Conservation (phyloP, 768 basidiomycete genomes). For the Crassisporium funariophilum region DNA sequence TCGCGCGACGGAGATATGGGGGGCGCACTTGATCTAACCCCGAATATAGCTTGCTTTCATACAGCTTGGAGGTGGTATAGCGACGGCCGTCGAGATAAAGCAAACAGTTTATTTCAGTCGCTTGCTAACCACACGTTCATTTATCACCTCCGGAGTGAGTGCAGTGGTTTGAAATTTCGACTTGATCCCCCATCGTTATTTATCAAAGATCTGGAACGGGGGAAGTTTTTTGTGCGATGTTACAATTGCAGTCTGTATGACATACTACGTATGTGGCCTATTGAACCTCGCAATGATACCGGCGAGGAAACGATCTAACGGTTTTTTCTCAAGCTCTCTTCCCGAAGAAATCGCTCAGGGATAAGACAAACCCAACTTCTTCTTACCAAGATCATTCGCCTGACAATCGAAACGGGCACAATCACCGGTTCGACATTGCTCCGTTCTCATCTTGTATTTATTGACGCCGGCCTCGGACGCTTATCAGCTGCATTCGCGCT, state of each 20-base stretch:
- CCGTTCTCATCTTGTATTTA: not conserved
- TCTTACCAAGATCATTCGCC: constrained; percentile 7
- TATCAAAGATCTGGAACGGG: constrained; percentile 21
- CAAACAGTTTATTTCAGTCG: constrained; percentile 8
- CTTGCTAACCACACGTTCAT: constrained; percentile 2
- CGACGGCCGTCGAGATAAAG: constrained; percentile 9
- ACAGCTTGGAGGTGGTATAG: constrained; percentile 16
- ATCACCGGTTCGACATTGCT: constrained; percentile 16
- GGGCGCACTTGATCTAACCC: too few relatives aligned
- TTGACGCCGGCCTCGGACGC: not conserved
- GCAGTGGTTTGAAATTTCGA: not conserved
- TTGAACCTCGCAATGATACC: too few relatives aligned
- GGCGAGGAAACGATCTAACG: not conserved
- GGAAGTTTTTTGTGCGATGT: constrained; percentile 19
- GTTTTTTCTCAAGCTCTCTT: constrained; percentile 6
- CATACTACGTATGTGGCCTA: constrained; percentile 16
- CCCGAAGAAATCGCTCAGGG: not conserved
- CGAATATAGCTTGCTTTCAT: constrained; percentile 12
- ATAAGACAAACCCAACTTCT: constrained; percentile 3
- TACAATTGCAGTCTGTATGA: constrained; percentile 22
- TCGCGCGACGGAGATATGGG: too few relatives aligned
- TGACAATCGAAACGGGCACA: constrained; percentile 18
- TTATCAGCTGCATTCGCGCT: constrained; percentile 16
- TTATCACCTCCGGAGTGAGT: constrained; percentile 9
- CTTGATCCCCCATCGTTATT: too few relatives aligned